These are phyloP conservation scores for Schwanniomyces pseudopolymorphus DNA, from an alignment of 805 yeast genomes.

Conservation along the genomic window DNA sequence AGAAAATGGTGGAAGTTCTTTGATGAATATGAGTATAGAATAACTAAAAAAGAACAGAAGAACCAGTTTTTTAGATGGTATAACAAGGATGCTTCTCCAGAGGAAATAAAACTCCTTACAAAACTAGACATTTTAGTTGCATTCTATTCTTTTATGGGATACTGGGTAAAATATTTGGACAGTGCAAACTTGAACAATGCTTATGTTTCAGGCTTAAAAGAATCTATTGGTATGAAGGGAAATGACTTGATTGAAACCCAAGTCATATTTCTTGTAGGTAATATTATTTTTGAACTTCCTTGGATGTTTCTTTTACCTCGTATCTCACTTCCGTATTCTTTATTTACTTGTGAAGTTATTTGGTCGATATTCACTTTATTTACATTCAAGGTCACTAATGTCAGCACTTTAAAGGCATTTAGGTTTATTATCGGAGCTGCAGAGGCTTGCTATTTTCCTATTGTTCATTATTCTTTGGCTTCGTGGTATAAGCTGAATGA, in stretches of 20 bases:
- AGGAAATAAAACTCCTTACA: slow-evolving; percentile 26
- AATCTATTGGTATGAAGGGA: slow-evolving; percentile 55
- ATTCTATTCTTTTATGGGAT: slow-evolving; percentile 38
- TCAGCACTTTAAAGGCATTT: slow-evolving; percentile 54
- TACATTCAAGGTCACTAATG: slow-evolving; percentile 48
- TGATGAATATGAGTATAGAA: slow-evolving; percentile 62
- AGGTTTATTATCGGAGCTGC: slow-evolving; percentile 68
- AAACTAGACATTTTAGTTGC: slow-evolving; percentile 34
- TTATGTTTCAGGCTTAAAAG: slow-evolving; percentile 32
- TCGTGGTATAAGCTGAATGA: slow-evolving; percentile 40
- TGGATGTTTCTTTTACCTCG: slow-evolving; percentile 58
- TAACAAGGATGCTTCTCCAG: slow-evolving; percentile 43
- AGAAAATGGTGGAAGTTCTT: slow-evolving; percentile 37
- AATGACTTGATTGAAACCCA: slow-evolving; percentile 60
- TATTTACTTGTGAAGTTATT: slow-evolving; percentile 57
- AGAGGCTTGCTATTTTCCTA: slow-evolving; percentile 57
- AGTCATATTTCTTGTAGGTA: slow-evolving; percentile 58
- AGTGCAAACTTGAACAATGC: slow-evolving; percentile 62
- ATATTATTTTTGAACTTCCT: slow-evolving; percentile 61
- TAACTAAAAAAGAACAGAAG: slow-evolving; percentile 26
- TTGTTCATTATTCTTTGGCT: slow-evolving; percentile 48
- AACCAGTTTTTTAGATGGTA: slow-evolving; percentile 48
- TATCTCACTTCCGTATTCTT: slow-evolving; percentile 51
- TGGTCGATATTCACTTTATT: slow-evolving; percentile 70
- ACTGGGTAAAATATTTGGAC: slow-evolving; percentile 70